These are phyloP conservation scores for Conoideocrella luteorostrata DNA, from an alignment of 2,329 filamentous ascomycete species.

Conservation along the genomic window DNA sequence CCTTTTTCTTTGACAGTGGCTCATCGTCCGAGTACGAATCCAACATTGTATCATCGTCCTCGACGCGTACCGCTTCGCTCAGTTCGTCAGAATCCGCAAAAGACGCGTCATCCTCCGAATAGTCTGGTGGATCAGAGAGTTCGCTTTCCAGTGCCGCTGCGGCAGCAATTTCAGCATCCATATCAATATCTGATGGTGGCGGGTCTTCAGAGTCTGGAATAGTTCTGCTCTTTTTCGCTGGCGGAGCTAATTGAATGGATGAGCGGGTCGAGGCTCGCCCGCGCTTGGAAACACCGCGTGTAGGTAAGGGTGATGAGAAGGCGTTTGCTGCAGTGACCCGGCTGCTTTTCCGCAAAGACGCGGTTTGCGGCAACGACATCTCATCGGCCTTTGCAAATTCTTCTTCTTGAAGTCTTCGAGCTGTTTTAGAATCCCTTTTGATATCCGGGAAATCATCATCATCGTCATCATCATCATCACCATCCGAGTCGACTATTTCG, in stretches of 20 bases:
- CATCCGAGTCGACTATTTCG: conserved; percentile 36
- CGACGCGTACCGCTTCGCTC: conserved; percentile 11
- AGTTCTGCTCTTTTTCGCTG: conserved; percentile 23
- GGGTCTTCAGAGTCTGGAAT: conserved; percentile 24
- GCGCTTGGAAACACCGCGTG: conserved; percentile 17
- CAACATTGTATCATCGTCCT: background rate
- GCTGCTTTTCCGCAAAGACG: conserved; percentile 5
- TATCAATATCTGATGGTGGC: conserved; percentile 18
- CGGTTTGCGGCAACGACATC: conserved; percentile 3
- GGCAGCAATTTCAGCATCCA: conserved; percentile 25
- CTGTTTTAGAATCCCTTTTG: conserved; percentile 23
- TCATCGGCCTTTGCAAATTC: conserved; percentile 19
- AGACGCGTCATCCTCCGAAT: conserved; percentile 12
- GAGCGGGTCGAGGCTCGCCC: conserved; percentile 17
- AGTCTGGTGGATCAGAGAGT: conserved; percentile 6
- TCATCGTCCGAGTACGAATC: conserved; percentile 23
- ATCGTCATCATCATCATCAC: conserved; percentile 28
- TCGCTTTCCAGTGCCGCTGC: conserved; percentile 15
- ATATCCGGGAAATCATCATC: conserved; percentile 21
- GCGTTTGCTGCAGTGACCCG: background rate
- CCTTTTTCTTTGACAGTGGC: conserved; percentile 17
- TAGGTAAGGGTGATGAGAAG: conserved; percentile 7
- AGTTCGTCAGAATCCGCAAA: conserved; percentile 13
- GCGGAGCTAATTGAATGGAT: conserved; percentile 13
- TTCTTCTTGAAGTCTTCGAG: conserved; percentile 28